Evolutionary conservation across 345 rosid species (phyloP).

Genomic region (Populus deltoides): DNA sequence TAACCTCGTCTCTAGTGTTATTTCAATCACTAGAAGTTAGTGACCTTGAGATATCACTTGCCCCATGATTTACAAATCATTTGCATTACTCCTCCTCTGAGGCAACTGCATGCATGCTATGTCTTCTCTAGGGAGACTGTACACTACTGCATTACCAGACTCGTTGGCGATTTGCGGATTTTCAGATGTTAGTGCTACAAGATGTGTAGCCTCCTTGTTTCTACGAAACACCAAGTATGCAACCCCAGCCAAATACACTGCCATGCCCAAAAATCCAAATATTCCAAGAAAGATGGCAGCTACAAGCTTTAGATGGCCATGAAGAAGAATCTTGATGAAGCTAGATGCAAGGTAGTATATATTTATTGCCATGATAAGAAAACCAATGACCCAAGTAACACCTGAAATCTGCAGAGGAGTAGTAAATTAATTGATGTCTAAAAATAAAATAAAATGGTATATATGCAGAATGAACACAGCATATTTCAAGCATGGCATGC

Average conservation of each 20-base stretch:
- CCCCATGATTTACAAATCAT: not conserved
- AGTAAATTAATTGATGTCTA: not conserved
- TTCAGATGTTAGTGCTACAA: slow-evolving; percentile 46
- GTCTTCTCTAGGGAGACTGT: slow-evolving; percentile 59
- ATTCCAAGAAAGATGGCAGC: slow-evolving; percentile 49
- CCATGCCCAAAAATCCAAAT: slow-evolving; percentile 59
- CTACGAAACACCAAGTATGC: slow-evolving; percentile 67
- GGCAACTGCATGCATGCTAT: slow-evolving; percentile 70
- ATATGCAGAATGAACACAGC: too few species aligned
- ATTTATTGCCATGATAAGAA: slow-evolving; percentile 72
- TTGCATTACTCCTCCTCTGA: slow-evolving; percentile 25
- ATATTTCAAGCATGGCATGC: too few species aligned
- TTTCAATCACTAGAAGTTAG: too few species aligned
- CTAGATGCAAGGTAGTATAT: slow-evolving; percentile 57
- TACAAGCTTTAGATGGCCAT: slow-evolving; percentile 39
- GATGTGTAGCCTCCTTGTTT: slow-evolving; percentile 42
- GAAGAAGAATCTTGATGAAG: slow-evolving; percentile 59
- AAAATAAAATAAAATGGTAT: too few species aligned
- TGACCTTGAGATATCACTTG: too few species aligned
- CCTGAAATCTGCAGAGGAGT: slow-evolving; percentile 46
- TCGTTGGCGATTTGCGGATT: slow-evolving; percentile 23
- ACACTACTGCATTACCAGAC: slow-evolving; percentile 17
- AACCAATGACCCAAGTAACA: slow-evolving; percentile 77
- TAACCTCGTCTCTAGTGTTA: too few species aligned
- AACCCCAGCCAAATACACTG: slow-evolving; percentile 60